Conservation (phyloP, 1,284 basidiomycete species). For the Cutaneotrichosporon sp. region DNA sequence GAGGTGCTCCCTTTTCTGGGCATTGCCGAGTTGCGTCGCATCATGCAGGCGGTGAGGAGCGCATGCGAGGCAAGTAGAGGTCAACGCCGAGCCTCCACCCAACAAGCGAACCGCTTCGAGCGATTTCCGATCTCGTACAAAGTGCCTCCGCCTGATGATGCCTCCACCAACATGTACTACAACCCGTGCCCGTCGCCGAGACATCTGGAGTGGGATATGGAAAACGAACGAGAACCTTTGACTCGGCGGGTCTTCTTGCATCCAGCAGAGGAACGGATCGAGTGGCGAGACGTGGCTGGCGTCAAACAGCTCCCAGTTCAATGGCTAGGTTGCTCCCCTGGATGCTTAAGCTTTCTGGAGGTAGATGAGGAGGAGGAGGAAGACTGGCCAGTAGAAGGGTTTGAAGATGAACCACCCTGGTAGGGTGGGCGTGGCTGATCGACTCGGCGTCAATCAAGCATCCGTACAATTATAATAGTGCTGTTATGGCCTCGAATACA, state of each 20-base stretch:
- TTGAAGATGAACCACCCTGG: background rate
- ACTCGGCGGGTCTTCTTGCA: constrained; percentile 38
- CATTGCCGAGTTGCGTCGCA: constrained; percentile 18
- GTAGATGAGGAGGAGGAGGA: constrained; percentile 29
- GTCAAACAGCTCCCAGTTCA: constrained; percentile 34
- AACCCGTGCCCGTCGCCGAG: constrained; percentile 40
- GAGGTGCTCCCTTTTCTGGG: constrained; percentile 23
- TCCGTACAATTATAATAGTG: background rate
- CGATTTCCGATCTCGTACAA: constrained; percentile 30
- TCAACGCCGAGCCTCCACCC: background rate
- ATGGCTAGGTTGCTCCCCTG: constrained; percentile 45
- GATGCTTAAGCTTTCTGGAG: constrained; percentile 43
- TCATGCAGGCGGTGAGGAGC: constrained; percentile 30
- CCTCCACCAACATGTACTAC: constrained; percentile 42
- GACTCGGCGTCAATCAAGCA: background rate
- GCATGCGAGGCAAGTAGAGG: constrained; percentile 1
- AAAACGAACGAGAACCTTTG: constrained; percentile 3
- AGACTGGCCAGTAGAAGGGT: constrained; percentile 22
- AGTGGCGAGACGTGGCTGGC: constrained; percentile 37
- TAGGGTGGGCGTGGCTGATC: background rate
- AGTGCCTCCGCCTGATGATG: constrained; percentile 34
- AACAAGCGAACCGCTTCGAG: constrained; percentile 8
- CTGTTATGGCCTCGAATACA: no score
- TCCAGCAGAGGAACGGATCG: constrained; percentile 42
- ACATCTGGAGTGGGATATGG: constrained; percentile 25